Base-by-base conservation (phyloP, 345 rosid species). In the Eucalyptus erythrocorys region DNA sequence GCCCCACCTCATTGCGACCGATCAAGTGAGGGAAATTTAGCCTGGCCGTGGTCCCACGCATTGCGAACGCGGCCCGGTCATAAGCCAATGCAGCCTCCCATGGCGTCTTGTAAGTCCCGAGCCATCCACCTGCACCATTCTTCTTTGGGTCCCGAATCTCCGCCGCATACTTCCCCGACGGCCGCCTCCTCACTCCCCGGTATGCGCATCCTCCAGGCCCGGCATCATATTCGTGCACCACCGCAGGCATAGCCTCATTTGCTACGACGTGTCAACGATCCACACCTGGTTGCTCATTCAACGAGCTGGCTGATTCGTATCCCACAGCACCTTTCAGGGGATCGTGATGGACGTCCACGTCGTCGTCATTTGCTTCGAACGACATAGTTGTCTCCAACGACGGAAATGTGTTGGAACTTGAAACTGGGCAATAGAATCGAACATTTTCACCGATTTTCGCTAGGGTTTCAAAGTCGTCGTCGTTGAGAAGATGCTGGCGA, bases 111-210 rank as follows among this genome's bases (percentile, higher is more conserved):
- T 95, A 95, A 5, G 95, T 95, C 85, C 97, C 96, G 1, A 95
- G 96, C 98, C 98, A 96, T 76, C 89, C 87, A 68, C 97, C 93
- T 3, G 96, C 91, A 4, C 96, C 96, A 24, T 93, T 94, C 91
- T 90, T 94, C 90, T 94, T 94, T 19, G 94, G 96, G 86, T 93
- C 96, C 50, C 94, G 91, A 5, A 95, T 96, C 94, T 95, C 98
- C 87, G 96, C 96, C 57, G 95, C 95, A 87, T 90, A 95, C 85
- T 91, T 95, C 57, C 98, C 98, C 97, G 95, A 94, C 10, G 95
- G 95, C 87, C 95, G 86, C 85, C 94, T 91, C 90, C 88, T 64
- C 45, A 87, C 88, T 27, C 57, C 88, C 34, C 26, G 48, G 82
- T 66, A 57, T 57, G 34, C 30, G 22, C 6, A 32, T 12, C 80